Evolutionary conservation across 2,329 filamentous ascomycete genomes (phyloP).

Genomic region (Leptodontidium sp.): DNA sequence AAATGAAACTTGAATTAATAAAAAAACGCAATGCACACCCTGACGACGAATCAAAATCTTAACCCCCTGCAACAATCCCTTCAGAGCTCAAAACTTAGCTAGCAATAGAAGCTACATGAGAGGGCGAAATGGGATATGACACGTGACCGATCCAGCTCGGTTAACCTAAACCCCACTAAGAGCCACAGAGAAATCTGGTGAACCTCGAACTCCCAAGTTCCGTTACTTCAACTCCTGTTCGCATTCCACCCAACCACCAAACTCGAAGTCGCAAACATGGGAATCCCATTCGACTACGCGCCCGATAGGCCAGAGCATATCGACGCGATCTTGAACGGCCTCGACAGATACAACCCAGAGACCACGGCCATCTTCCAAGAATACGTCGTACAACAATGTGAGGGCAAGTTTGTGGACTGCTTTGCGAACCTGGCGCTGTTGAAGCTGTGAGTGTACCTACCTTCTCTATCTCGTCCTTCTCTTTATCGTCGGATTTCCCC

Average conservation of each 20-base stretch:
- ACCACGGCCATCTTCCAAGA: constrained; percentile 92
- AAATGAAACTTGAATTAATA: no score
- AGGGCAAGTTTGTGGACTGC: constrained; percentile 91
- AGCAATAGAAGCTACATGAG: background rate
- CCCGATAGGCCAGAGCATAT: constrained; percentile 92
- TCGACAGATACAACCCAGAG: constrained; percentile 98
- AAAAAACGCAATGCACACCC: no score
- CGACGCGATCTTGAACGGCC: constrained; percentile 91
- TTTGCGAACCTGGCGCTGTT: constrained; percentile 95
- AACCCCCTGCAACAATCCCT: no score
- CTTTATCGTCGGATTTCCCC: constrained; percentile 26
- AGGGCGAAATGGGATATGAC: background rate
- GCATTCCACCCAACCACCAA: background rate
- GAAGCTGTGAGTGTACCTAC: constrained; percentile 83
- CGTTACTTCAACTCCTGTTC: background rate
- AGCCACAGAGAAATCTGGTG: constrained; percentile 19
- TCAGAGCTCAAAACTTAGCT: background rate
- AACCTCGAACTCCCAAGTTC: background rate
- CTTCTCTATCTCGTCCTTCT: constrained; percentile 17
- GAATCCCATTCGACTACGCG: constrained; percentile 78
- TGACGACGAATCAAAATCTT: no score
- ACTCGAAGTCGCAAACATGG: constrained; percentile 40
- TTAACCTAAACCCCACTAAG: constrained; percentile 16
- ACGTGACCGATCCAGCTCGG: background rate
- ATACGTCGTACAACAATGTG: constrained; percentile 94